Evolutionary conservation across 306 rosid species (phyloP).

Genomic region (Castanospermum australe): DNA sequence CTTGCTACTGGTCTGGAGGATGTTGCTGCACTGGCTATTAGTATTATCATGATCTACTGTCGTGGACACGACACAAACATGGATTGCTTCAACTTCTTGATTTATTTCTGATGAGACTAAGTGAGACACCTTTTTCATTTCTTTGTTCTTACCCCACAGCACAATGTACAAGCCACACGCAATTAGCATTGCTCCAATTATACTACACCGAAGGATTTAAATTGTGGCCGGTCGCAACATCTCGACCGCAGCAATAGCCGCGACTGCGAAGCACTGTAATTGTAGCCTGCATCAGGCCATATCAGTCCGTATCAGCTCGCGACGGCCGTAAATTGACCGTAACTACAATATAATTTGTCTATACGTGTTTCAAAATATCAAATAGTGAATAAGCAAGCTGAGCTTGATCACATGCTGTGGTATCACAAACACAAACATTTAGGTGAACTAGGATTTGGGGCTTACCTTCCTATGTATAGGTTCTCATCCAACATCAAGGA

Average conservation of each 20-base stretch:
- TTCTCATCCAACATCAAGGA: conserved; percentile 42
- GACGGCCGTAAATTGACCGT: no score
- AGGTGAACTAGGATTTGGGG: neutral
- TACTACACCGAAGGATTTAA: no score
- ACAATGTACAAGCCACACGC: conserved; percentile 39
- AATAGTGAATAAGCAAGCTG: neutral
- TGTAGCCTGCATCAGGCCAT: no score
- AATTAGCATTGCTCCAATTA: conserved; percentile 41
- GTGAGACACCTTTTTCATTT: conserved; percentile 8
- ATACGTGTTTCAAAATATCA: neutral
- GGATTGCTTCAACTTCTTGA: neutral
- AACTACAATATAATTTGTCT: no score
- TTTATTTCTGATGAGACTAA: neutral
- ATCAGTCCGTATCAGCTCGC: no score
- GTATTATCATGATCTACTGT: neutral
- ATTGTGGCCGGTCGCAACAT: no score
- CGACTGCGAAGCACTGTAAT: no score
- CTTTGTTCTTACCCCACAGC: conserved; percentile 48
- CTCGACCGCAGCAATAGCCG: no score
- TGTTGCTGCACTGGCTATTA: neutral
- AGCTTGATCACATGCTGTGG: neutral
- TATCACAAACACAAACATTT: neutral
- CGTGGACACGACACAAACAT: conserved; percentile 18
- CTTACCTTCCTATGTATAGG: conserved; percentile 43
- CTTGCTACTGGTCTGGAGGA: neutral